phyloP scores from a whole-genome alignment of 495 filamentous ascomycete species.

The Aspergillus cristatus region DNA sequence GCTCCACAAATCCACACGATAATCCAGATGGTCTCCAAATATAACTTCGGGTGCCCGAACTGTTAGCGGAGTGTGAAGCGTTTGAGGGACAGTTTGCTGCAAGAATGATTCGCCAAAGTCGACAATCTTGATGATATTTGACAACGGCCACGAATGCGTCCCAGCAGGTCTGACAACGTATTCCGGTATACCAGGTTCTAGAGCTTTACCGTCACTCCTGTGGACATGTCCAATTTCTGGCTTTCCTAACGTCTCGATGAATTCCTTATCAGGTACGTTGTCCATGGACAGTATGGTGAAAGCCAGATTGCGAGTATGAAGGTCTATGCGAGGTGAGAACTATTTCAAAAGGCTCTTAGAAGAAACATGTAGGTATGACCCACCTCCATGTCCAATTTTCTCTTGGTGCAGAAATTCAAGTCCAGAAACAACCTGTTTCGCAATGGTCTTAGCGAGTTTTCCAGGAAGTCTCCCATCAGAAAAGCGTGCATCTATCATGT shows the following conservation, averaged over 20 bases:
- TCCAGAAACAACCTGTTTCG: slow-evolving; percentile 31
- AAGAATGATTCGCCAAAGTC: slow-evolving; percentile 38
- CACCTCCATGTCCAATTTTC: slow-evolving; percentile 37
- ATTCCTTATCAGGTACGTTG: slow-evolving; percentile 15
- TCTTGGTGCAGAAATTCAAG: slow-evolving; percentile 33
- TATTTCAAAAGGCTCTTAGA: slow-evolving; percentile 8
- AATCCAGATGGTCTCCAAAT: slow-evolving; percentile 29
- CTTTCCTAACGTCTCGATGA: slow-evolving; percentile 25
- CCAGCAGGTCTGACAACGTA: slow-evolving; percentile 25
- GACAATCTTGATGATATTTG: slow-evolving; percentile 22
- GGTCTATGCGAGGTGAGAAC: slow-evolving; percentile 7
- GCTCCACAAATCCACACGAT: slow-evolving; percentile 35
- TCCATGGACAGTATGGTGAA: slow-evolving; percentile 22
- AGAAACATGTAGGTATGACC: background rate
- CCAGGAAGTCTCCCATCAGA: slow-evolving; percentile 26
- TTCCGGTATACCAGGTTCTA: slow-evolving; percentile 23
- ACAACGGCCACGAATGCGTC: slow-evolving; percentile 9
- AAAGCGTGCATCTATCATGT: slow-evolving; percentile 1
- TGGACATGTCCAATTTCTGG: slow-evolving; percentile 26
- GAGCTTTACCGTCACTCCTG: slow-evolving; percentile 21
- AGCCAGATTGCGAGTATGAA: slow-evolving; percentile 41
- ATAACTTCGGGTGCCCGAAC: slow-evolving; percentile 36
- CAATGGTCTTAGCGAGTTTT: slow-evolving; percentile 31
- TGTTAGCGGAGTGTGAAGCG: slow-evolving; percentile 23
- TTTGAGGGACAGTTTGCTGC: slow-evolving; percentile 11